Evolutionary conservation across 768 basidiomycete genomes (phyloP).

Genomic region (Tephrocybe sp.): DNA sequence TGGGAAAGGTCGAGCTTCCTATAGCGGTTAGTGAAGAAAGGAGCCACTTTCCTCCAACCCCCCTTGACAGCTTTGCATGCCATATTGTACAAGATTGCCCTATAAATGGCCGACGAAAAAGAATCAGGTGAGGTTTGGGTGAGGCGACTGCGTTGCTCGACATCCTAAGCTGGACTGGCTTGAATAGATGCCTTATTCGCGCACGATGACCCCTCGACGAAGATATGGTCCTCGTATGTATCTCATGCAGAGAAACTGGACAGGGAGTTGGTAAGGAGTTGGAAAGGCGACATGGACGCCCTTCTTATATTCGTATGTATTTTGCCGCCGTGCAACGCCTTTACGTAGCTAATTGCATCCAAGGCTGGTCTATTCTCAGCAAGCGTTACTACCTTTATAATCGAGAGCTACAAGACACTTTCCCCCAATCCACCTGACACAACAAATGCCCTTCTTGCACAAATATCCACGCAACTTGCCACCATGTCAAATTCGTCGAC

Average conservation of each 20-base stretch:
- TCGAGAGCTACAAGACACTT: constrained; percentile 36
- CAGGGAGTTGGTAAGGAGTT: constrained; percentile 29
- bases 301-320: constrained; percentile 37
- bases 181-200: background rate
- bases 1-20: no score
- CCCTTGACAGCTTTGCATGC: no score
- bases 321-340: background rate
- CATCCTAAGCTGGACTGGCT: no score
- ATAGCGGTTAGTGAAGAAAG: background rate
- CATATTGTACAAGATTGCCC: no score
- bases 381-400: constrained; percentile 38
- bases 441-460: constrained; percentile 27
- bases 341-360: background rate
- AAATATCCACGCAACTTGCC: constrained; percentile 31
- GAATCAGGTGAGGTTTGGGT: background rate
- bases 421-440: constrained; percentile 26
- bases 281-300: constrained; percentile 43
- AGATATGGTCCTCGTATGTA: constrained; percentile 38
- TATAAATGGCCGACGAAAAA: constrained; percentile 6
- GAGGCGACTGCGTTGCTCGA: background rate
- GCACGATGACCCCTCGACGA: constrained; percentile 35
- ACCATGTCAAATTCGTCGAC: constrained; percentile 18
- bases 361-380: constrained; percentile 43
- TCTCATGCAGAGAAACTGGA: constrained; percentile 33
- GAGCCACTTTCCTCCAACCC: no score